Conservation (phyloP, 1,284 basidiomycete genomes). For the Bondarzewia mesenterica region DNA sequence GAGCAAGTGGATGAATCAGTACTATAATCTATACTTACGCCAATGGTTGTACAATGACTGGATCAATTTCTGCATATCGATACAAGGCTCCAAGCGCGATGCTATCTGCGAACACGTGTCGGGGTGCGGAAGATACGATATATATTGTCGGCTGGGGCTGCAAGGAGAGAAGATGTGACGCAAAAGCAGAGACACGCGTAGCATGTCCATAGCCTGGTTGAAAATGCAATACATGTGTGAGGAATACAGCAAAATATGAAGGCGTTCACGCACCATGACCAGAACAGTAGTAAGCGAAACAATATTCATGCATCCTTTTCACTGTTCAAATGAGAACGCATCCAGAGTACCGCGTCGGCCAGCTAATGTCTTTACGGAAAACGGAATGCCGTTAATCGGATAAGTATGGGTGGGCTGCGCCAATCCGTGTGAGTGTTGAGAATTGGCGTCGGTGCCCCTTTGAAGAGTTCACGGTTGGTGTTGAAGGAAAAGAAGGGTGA, state of each 20-base stretch:
- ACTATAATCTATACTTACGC: slow-evolving; percentile 35
- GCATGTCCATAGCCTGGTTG: slow-evolving; percentile 66
- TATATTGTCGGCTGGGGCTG: slow-evolving; percentile 35
- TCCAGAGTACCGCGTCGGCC: not conserved
- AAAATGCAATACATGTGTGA: not conserved
- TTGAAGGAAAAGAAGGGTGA: no score
- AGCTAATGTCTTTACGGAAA: no score
- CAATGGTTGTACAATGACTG: slow-evolving; percentile 65
- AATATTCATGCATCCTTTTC: slow-evolving; percentile 1
- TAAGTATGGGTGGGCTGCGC: no score
- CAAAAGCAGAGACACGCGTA: slow-evolving; percentile 65
- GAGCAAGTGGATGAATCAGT: not conserved
- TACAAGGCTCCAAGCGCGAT: slow-evolving; percentile 51
- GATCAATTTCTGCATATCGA: slow-evolving; percentile 62
- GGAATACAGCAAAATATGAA: not conserved
- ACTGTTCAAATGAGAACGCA: not conserved
- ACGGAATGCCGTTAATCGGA: no score
- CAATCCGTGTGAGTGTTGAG: no score
- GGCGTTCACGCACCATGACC: slow-evolving; percentile 43
- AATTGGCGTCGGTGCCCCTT: no score
- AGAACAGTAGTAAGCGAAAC: slow-evolving; percentile 63
- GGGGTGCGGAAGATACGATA: slow-evolving; percentile 62
- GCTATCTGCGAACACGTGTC: slow-evolving; percentile 56
- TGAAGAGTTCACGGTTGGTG: no score
- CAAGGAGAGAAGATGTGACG: slow-evolving; percentile 44